Conservation (phyloP, 2,329 filamentous ascomycete species). For the Colletotrichum euphorbiae region DNA sequence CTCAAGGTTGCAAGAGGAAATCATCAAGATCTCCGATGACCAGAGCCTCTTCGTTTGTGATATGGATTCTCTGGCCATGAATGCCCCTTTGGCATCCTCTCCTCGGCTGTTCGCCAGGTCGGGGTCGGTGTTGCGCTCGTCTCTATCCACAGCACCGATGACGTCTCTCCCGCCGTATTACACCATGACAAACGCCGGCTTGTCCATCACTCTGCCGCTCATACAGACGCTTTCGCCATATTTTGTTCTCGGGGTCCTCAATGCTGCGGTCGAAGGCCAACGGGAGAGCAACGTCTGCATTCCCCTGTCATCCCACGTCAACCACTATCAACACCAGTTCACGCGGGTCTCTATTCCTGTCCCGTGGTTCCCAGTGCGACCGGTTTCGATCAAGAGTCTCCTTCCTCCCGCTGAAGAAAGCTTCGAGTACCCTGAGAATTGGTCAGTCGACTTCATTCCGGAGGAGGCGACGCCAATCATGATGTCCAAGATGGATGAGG, state of each 20-base stretch:
- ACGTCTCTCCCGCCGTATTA: constrained; percentile 1
- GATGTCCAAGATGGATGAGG: not conserved
- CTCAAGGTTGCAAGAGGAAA: constrained; percentile 50
- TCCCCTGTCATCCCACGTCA: constrained; percentile 9
- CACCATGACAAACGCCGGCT: constrained; percentile 12
- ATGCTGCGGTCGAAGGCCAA: not conserved
- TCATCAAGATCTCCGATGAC: constrained; percentile 49
- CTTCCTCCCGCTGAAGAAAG: not conserved
- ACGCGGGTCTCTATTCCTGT: not conserved
- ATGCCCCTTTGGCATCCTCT: not conserved
- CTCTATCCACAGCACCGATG: not conserved
- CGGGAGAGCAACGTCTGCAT: not conserved
- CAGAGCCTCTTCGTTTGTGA: constrained; percentile 49
- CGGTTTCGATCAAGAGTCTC: not conserved
- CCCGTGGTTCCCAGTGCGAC: not conserved
- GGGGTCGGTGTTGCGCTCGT: not conserved
- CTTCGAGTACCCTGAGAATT: not conserved
- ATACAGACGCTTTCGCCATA: not conserved
- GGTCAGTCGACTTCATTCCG: not conserved
- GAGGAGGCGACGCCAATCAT: not conserved
- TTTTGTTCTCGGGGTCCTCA: constrained; percentile 6
- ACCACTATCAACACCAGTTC: constrained; percentile 9
- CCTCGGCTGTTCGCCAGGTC: not conserved
- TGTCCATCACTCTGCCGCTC: constrained; percentile 6
- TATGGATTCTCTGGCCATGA: not conserved